Evolutionary conservation across 1,284 basidiomycete genomes (phyloP).

Genomic region (Moesziomyces globuligerus): DNA sequence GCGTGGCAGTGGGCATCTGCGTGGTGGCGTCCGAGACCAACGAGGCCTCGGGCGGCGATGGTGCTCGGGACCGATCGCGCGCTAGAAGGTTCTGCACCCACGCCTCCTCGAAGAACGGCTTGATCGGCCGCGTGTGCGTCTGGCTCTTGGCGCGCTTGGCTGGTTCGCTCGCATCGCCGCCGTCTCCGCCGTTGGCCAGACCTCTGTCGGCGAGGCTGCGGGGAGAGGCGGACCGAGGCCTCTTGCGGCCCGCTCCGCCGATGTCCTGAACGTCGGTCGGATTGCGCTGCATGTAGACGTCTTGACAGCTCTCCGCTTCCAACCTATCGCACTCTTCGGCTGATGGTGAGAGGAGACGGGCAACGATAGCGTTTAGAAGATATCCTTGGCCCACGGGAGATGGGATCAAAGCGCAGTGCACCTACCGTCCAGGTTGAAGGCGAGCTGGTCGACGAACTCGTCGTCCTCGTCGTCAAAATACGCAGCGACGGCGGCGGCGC

Average conservation of each 20-base stretch:
- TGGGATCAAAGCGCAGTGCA: too few species aligned
- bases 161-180: constrained; percentile 2
- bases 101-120: constrained; percentile 11
- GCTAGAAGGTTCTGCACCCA: constrained; percentile 6
- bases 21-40: neutral
- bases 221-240: too few species aligned
- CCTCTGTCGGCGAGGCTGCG: too few species aligned
- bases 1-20: neutral
- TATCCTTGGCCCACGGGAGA: too few species aligned
- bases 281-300: neutral
- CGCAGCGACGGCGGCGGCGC: neutral
- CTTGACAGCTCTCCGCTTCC: constrained; percentile 20
- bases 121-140: neutral
- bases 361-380: too few species aligned
- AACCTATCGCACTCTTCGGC: constrained; percentile 21
- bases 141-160: constrained; percentile 2
- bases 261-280: neutral
- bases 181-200: too few species aligned
- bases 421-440: constrained; percentile 13
- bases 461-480: constrained; percentile 24
- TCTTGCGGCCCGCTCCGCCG: too few species aligned
- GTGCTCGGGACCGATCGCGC: neutral
- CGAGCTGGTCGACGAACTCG: constrained; percentile 12
- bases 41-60: constrained; percentile 6
- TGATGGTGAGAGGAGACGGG: neutral